Evolutionary conservation across 441 rosid genomes (phyloP), one percentile per base, ranked within the genome.

Genomic region (Pelargonium australe): DNA sequence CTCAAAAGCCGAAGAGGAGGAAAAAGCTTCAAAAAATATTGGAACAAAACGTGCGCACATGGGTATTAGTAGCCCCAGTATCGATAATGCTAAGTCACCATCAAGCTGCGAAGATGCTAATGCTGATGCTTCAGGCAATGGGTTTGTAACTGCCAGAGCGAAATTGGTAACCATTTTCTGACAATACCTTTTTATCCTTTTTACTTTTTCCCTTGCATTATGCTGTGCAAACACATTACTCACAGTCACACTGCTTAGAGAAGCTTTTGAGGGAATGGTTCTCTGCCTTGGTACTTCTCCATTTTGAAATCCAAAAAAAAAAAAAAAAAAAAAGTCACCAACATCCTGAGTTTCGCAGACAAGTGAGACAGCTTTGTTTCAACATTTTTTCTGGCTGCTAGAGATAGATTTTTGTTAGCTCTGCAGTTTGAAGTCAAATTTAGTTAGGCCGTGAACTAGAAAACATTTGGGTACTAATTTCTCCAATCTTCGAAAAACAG

Each of bases 81-180:
- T 73, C 37, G 80, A 77, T 63, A 74, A 4, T 73, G 73, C 69
- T 64, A 80, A 71, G 68, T 77, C 80, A 64, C 81, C 85, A 61
- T 71, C 80, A 31, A 78, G 70, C 68, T 63, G 69, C 41, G 90
- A 84, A 75, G 89, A 86, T 63, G 67, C 71, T 64, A 74, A 80
- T 55, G 45, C 76, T 16, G 84, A 87, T 64, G 85, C 69, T 75
- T 79, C 85, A 69, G 83, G 83, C 72, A 85, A 79, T 73, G 94
- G 90, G 65, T 94, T 94, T 79, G 95, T 94, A 28, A 84, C 96
- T 28, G 99, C 99, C 67, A 83, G 85, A 86, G 81, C 84, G 65
- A 94, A 91, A 85, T 73, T 94, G 96, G 97, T 91, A 89, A 41
- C 61, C 34, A 5, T 61, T 60, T 68, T 70, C 70, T 72, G 2